Conservation (phyloP, 305 asterid genomes). For the Fraxinus platypoda region DNA sequence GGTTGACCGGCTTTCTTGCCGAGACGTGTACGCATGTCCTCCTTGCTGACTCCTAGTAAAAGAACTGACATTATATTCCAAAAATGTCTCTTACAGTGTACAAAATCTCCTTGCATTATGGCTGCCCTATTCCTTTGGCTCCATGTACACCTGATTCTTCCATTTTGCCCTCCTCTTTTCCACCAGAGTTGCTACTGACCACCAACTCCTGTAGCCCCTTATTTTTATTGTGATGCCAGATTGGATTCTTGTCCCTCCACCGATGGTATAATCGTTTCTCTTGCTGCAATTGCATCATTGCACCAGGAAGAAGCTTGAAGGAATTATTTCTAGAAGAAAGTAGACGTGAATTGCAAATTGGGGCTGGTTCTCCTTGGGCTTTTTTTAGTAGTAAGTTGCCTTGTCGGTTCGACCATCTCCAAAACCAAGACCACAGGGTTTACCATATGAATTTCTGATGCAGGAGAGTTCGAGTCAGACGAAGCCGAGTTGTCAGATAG, state of each 20-base stretch:
- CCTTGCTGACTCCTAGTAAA: neutral
- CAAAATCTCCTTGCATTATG: neutral
- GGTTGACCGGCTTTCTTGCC: neutral
- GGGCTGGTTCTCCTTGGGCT: neutral
- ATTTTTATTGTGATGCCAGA: neutral
- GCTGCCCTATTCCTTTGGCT: neutral
- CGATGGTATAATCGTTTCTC: neutral
- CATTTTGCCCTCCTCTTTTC: neutral
- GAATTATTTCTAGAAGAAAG: neutral
- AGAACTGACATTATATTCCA: neutral
- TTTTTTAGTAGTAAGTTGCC: neutral
- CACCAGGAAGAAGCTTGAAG: neutral
- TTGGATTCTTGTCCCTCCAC: neutral
- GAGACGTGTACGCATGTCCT: neutral
- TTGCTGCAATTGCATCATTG: neutral
- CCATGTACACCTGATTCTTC: neutral
- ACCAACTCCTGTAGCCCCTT: neutral
- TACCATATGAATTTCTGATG: neutral
- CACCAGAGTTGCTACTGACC: neutral
- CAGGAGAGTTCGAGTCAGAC: too few species aligned
- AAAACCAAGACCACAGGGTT: neutral
- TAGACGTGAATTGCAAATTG: neutral
- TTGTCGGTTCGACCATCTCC: neutral
- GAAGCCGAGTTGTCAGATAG: too few species aligned
- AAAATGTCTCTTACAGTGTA: neutral